phyloP scores from a whole-genome alignment of 352 stramenopile genomes.

The Aphanomyces cochlioides region DNA sequence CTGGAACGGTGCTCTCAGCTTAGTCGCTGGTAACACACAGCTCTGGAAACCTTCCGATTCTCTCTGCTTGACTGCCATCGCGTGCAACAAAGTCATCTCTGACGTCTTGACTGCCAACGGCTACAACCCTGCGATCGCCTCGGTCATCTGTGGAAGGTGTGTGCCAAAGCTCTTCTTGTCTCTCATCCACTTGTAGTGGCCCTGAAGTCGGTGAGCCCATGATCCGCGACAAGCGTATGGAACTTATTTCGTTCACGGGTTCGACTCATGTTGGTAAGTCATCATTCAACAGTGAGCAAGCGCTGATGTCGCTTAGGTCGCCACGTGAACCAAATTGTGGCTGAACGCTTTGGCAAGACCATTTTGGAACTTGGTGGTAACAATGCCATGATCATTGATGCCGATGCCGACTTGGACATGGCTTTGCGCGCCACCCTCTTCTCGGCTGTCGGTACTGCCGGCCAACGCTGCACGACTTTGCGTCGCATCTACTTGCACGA shows the following conservation, averaged over 20 bases:
- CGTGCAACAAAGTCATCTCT: slow-evolving; percentile 87
- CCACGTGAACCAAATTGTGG: slow-evolving; percentile 84
- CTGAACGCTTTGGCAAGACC: slow-evolving; percentile 86
- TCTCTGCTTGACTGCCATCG: slow-evolving; percentile 84
- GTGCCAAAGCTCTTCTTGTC: neutral
- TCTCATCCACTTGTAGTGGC: slow-evolving; percentile 36
- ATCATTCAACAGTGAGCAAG: neutral
- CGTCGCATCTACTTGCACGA: slow-evolving; percentile 89
- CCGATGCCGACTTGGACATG: slow-evolving; percentile 88
- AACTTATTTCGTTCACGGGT: slow-evolving; percentile 90
- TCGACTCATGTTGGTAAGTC: slow-evolving; percentile 63
- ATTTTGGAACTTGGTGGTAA: slow-evolving; percentile 91
- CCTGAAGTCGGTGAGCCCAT: slow-evolving; percentile 82
- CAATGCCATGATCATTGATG: slow-evolving; percentile 93
- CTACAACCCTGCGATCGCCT: slow-evolving; percentile 77
- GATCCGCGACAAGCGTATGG: slow-evolving; percentile 79
- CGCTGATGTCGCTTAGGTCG: slow-evolving; percentile 40
- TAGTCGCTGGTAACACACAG: slow-evolving; percentile 90
- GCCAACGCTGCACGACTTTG: slow-evolving; percentile 90
- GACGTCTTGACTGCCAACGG: slow-evolving; percentile 86
- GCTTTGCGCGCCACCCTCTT: slow-evolving; percentile 83
- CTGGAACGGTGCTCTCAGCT: slow-evolving; percentile 89
- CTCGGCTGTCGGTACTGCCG: slow-evolving; percentile 87
- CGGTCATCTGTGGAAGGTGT: slow-evolving; percentile 71
- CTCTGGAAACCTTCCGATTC: slow-evolving; percentile 85